Percentiles rank a stretch among this genome's conserved stretches.
These are phyloP conservation scores for Macroventuria anomochaeta DNA, from an alignment of 2,329 filamentous ascomycete genomes.

Conservation along the genomic window DNA sequence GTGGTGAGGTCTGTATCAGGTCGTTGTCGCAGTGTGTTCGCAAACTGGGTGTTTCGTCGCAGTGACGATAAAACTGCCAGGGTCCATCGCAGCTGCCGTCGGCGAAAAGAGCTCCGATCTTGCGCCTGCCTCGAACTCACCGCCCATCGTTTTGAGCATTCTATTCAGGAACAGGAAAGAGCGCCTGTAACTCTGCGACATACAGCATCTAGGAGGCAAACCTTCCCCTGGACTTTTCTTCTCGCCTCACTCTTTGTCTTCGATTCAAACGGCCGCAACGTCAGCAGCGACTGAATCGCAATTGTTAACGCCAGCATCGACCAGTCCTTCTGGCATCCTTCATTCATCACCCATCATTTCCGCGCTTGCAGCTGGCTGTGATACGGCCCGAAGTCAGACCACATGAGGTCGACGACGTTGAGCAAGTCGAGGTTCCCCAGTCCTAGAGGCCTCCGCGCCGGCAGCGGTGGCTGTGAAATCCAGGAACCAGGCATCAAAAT, in stretches of 20 bases:
- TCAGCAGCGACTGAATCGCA: conserved; percentile 3
- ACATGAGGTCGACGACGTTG: not conserved
- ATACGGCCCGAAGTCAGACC: conserved; percentile 11
- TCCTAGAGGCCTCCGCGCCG: not conserved
- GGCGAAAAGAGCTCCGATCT: conserved; percentile 14
- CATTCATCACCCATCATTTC: conserved; percentile 6
- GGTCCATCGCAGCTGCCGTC: conserved; percentile 12
- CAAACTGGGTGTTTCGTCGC: conserved; percentile 10
- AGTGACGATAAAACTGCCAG: conserved; percentile 18
- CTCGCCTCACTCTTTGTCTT: not conserved
- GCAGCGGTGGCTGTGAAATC: conserved; percentile 8
- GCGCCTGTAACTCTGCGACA: conserved; percentile 1
- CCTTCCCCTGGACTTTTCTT: not conserved
- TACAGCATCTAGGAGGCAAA: not conserved
- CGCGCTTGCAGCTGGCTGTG: not conserved
- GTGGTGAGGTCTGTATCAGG: conserved; percentile 7
- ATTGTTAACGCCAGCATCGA: not conserved
- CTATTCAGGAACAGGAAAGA: conserved; percentile 2
- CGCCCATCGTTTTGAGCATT: conserved; percentile 1
- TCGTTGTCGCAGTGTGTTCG: conserved; percentile 10
- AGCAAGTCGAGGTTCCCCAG: conserved; percentile 8
- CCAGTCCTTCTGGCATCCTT: conserved; percentile 6
- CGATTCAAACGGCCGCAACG: conserved; percentile 1
- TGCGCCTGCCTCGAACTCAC: conserved; percentile 4
- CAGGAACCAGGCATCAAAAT: conserved; percentile 16